Evolutionary conservation across 208 protist genomes (phyloP).

Genomic region (Acanthamoeba quina): DNA sequence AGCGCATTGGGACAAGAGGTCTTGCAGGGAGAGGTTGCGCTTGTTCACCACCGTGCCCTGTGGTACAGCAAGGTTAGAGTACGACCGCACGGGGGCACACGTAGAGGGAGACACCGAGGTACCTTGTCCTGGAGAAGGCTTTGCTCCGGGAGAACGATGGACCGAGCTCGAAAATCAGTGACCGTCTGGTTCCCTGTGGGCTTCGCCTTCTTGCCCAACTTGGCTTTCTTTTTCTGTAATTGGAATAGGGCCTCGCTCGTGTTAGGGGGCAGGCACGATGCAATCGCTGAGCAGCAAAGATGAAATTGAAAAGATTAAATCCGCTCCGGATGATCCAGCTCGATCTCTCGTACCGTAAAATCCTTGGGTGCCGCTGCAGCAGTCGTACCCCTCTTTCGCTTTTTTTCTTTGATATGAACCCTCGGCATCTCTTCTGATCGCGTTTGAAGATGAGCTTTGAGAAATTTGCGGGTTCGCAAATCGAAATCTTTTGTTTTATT

Average conservation of each 20-base stretch:
- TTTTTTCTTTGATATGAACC: background rate
- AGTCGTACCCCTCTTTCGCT: background rate
- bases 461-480: background rate
- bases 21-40: constrained; percentile 59
- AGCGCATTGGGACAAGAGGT: constrained; percentile 10
- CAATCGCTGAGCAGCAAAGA: background rate
- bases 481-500: background rate
- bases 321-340: too few relatives aligned
- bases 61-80: background rate
- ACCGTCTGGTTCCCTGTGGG: background rate
- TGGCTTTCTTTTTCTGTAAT: constrained; percentile 55
- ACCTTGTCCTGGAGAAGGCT: constrained; percentile 66
- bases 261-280: too few relatives aligned
- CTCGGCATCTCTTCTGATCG: constrained; percentile 15
- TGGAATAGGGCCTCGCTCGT: background rate
- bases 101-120: background rate
- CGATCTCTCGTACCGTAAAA: background rate
- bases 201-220: constrained; percentile 52
- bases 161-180: constrained; percentile 42
- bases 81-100: background rate
- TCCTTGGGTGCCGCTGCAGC: background rate
- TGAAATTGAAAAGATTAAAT: background rate
- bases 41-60: constrained; percentile 59
- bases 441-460: background rate
- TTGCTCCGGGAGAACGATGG: constrained; percentile 54